Conservation (phyloP, 352 stramenopile genomes). For the Globisporangium okanoganense region DNA sequence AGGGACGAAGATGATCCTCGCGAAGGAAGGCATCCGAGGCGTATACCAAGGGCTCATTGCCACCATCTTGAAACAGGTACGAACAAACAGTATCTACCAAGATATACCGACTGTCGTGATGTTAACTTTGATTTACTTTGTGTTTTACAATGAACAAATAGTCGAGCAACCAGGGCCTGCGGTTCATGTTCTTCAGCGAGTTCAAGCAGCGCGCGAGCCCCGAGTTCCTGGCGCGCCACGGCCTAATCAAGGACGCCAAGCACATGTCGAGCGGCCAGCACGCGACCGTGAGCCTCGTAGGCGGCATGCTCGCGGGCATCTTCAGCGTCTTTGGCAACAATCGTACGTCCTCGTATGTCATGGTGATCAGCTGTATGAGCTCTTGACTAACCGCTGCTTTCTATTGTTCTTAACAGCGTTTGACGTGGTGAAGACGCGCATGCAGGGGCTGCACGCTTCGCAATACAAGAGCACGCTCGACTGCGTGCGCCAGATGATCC, state of each 20-base stretch:
- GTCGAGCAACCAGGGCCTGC: constrained; percentile 94
- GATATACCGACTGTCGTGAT: neutral
- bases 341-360: constrained; percentile 56
- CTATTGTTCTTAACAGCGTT: no score
- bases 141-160: constrained; percentile 9
- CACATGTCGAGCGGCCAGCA: constrained; percentile 64
- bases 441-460: constrained; percentile 76
- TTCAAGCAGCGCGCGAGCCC: constrained; percentile 83
- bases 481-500: constrained; percentile 81
- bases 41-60: constrained; percentile 93
- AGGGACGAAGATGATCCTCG: constrained; percentile 91
- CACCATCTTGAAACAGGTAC: constrained; percentile 93
- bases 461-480: constrained; percentile 82
- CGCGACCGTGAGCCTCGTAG: constrained; percentile 89
- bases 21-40: constrained; percentile 87
- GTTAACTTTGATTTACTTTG: neutral
- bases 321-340: constrained; percentile 98
- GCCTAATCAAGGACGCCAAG: constrained; percentile 65
- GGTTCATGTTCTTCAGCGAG: constrained; percentile 98
- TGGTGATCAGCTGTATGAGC: neutral
- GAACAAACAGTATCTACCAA: no score
- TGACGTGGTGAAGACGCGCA: constrained; percentile 90
- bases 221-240: constrained; percentile 44
- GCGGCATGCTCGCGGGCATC: constrained; percentile 94
- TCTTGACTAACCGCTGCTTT: no score